These are phyloP conservation scores for Fusarium phyllophilum DNA, from an alignment of 2,329 filamentous ascomycete genomes.

Conservation along the genomic window DNA sequence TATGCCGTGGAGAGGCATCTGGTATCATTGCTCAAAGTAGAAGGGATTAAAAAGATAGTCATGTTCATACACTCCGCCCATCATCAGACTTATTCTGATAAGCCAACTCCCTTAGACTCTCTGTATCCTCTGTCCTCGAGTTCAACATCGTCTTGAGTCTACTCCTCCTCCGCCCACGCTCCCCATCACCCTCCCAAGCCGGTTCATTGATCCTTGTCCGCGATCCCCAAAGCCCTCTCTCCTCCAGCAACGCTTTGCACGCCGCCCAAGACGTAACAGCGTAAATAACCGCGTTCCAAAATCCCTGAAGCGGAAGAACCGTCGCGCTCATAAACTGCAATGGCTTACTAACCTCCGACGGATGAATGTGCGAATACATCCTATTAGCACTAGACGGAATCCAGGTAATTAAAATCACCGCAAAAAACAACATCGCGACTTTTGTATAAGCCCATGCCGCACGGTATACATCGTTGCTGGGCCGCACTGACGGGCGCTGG, in stretches of 20 bases:
- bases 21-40: background rate
- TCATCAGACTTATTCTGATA: background rate
- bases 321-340: slow-evolving; percentile 9
- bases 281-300: slow-evolving; percentile 3
- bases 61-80: background rate
- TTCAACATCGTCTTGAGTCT: background rate
- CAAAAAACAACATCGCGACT: slow-evolving; percentile 1
- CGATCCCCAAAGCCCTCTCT: background rate
- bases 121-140: background rate
- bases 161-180: background rate
- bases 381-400: background rate
- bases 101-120: background rate
- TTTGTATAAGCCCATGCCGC: slow-evolving; percentile 9
- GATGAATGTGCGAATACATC: slow-evolving; percentile 2
- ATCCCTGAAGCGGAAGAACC: background rate
- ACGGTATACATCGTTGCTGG: background rate
- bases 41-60: fast-evolving
- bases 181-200: background rate
- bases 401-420: background rate
- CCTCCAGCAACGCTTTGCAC: background rate
- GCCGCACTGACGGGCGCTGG: background rate
- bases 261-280: background rate
- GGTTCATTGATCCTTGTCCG: background rate
- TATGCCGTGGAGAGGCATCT: too few species aligned
- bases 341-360: background rate